Evolutionary conservation across 1,284 basidiomycete species (phyloP).

Genomic region (Nidula niveotomentosa): DNA sequence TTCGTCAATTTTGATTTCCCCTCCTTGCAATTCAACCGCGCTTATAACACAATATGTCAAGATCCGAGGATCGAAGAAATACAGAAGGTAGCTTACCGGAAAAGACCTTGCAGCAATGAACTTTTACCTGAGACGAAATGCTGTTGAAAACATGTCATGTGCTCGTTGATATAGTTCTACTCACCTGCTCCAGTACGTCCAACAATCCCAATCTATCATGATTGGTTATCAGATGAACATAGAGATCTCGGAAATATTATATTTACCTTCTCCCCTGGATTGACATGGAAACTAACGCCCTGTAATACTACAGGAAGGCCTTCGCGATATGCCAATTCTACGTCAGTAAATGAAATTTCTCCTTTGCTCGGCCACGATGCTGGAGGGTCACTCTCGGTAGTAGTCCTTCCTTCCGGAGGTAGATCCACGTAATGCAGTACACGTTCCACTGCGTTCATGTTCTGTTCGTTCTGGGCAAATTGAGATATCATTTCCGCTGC

Average conservation of each 20-base stretch:
- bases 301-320: conserved; percentile 76
- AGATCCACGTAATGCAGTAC: conserved; percentile 59
- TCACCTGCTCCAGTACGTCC: conserved; percentile 63
- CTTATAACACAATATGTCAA: conserved; percentile 36
- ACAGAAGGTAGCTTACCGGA: conserved; percentile 43
- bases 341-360: conserved; percentile 58
- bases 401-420: conserved; percentile 41
- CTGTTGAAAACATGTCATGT: too few relatives aligned
- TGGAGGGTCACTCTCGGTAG: conserved; percentile 49
- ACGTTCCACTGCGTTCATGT: conserved; percentile 75
- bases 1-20: conserved; percentile 73
- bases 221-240: background rate
- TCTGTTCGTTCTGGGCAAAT: conserved; percentile 64
- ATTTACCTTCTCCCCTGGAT: conserved; percentile 67
- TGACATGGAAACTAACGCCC: conserved; percentile 60
- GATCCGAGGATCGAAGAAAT: background rate
- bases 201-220: conserved; percentile 63
- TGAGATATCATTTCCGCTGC: conserved; percentile 55
- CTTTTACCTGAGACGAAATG: conserved; percentile 51
- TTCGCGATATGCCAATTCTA: conserved; percentile 67
- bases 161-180: too few relatives aligned
- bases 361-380: conserved; percentile 69
- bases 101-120: conserved; percentile 72
- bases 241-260: background rate
- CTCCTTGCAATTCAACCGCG: conserved; percentile 62